Evolutionary conservation across 805 yeast genomes (phyloP).

Genomic region (Wickerhamomyces chambardii): DNA sequence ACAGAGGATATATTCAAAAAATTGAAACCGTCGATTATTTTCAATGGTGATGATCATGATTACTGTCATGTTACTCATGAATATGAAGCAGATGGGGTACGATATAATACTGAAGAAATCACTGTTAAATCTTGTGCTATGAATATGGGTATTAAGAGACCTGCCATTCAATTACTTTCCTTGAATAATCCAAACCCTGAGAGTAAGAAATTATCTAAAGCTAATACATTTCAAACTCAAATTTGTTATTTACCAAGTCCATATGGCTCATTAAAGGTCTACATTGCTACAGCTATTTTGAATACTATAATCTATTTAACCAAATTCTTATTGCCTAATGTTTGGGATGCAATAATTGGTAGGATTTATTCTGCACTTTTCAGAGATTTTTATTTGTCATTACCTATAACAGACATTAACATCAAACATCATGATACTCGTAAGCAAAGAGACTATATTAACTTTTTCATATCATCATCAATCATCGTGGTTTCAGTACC

Average conservation of each 20-base stretch:
- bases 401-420: conserved; percentile 13
- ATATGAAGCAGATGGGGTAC: conserved; percentile 14
- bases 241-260: conserved; percentile 55
- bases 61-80: conserved; percentile 72
- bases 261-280: conserved; percentile 29
- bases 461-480: conserved; percentile 4
- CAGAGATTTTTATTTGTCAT: neutral
- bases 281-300: conserved; percentile 16
- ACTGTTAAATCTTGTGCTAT: conserved; percentile 86
- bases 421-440: neutral
- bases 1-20: conserved; percentile 48
- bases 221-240: conserved; percentile 26
- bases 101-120: conserved; percentile 49
- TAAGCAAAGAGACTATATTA: conserved; percentile 5
- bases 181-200: conserved; percentile 36
- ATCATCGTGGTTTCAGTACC: conserved; percentile 8
- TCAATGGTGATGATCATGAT: conserved; percentile 97
- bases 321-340: conserved; percentile 19
- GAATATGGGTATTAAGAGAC: conserved; percentile 84
- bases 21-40: conserved; percentile 59
- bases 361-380: conserved; percentile 3
- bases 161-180: conserved; percentile 81
- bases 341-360: conserved; percentile 12
- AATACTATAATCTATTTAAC: conserved; percentile 12
- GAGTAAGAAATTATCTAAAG: conserved; percentile 5